Base-by-base conservation (phyloP, 192 early-diverging fungal genomes). In the Gamsiella multidivaricata region DNA sequence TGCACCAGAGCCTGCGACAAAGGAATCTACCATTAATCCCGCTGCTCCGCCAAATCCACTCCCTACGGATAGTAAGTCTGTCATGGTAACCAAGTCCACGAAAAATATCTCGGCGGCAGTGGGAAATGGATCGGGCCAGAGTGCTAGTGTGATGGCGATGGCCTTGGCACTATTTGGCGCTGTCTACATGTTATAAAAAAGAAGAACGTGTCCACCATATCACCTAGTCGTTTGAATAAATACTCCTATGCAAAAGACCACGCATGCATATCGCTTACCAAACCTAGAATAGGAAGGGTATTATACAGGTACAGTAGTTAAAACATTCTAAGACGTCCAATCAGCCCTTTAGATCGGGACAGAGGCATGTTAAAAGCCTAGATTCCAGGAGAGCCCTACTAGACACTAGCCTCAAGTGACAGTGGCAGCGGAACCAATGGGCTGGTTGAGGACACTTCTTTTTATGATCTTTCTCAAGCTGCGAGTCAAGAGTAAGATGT, bases 91-190 rank as follows among this genome's bases (percentile, higher is more conserved):
- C 26, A 55, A 31, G 6, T 45, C 70, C 11, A 29, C 25, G 3
- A 1, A 45, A 15, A 28, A 47, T 3, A 14, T 43, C 14, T 54
- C 74, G 0, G 29, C 50, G 3, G 61, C 54, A 4, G n/a, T n/a
- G n/a, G n/a, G n/a, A n/a, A n/a, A n/a, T n/a, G 42, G 47, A 2
- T 53, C 45, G 20, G 54, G 50, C 14, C 50, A 58, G 31, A 46
- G 49, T 9, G 74, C 65, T 11, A 78, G 69, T 41, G 64, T 69
- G 22, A n/a, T 78, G 59, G 61, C 74, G n/a, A 50, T 68, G 32
- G 66, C 65, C 5, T 25, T 78, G 74, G 46, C 74, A 8, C 52
- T 78, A 52, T 59, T 78, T 37, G 74, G 65, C 8, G 74, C 74
- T 6, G 74, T 78, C 28, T 78, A 69, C 45, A 59, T 78, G n/a